Evolutionary conservation across 441 rosid genomes (phyloP), one percentile per base, ranked within the genome.

Genomic region (Iberis amara): DNA sequence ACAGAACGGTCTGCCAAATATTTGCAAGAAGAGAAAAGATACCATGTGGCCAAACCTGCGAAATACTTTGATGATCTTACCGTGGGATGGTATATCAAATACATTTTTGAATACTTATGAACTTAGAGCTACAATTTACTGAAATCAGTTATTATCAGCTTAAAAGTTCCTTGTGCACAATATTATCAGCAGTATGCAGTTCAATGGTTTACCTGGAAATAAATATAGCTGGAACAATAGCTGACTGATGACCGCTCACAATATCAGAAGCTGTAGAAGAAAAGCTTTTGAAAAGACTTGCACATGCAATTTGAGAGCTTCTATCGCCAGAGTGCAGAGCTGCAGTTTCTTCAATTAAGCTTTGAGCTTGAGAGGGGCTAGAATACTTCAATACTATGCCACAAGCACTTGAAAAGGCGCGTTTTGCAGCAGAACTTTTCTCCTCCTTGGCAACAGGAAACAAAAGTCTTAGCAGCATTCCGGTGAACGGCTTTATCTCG

Each of bases 371-470:
- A 59, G 90, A 72, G 28, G 84, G 67, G 68, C 66, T 62, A 68
- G 96, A 74, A 72, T 81, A 64, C 78, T 92, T 92, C 77, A 92
- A 71, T 62, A 86, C 79, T 52, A 77, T 44, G 50, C 85, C 89
- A 76, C 95, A 86, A 15, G 99, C 85, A 73, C 79, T 76, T 66
- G 97, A 85, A 70, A 88, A 92, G 15, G 99, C 86, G 73, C 96
- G 96, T 66, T 86, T 92, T 36, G 80, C 84, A 7, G 79, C 81
- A 55, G 75, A 61, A 69, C 97, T 86, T 83, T 66, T 88, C 77
- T 89, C 97, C 65, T 86, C 92, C 73, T 18, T 80, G 39, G 79
- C 92, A 47, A 78, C 96, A 53, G 88, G 94, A 79, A 92, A 82
- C 65, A 92, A 70, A 40, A 80, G 73, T 77, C 76, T 81, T 57